These are phyloP conservation scores for Aspergillus intermedius DNA, from an alignment of 2,329 filamentous ascomycete genomes.

Conservation along the genomic window DNA sequence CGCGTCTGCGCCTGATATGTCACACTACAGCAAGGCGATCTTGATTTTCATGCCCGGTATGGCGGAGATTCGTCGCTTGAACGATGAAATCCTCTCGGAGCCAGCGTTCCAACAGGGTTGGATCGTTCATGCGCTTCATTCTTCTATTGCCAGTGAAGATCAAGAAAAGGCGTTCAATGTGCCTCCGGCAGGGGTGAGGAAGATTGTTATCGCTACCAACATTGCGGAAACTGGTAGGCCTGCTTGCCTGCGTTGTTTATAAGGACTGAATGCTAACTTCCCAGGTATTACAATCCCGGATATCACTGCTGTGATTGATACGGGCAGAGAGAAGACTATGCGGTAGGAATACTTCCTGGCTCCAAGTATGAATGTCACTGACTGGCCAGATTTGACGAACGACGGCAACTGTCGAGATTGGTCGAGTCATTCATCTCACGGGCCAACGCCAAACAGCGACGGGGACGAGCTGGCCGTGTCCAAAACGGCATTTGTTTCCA, in stretches of 20 bases:
- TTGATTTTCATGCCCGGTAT: constrained; percentile 94
- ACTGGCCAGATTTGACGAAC: constrained; percentile 69
- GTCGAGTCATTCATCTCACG: constrained; percentile 93
- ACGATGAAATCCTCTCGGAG: constrained; percentile 75
- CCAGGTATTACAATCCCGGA: constrained; percentile 84
- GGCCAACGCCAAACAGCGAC: constrained; percentile 90
- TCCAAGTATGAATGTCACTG: neutral
- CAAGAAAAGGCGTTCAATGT: constrained; percentile 88
- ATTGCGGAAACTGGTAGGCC: constrained; percentile 81
- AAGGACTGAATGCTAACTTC: constrained; percentile 2
- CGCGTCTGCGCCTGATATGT: constrained; percentile 60
- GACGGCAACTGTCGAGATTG: constrained; percentile 79
- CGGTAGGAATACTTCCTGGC: constrained; percentile 26
- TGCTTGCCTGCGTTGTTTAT: neutral
- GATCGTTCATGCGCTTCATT: constrained; percentile 86
- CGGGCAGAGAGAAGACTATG: constrained; percentile 96
- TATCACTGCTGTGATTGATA: constrained; percentile 93
- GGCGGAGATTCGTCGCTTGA: constrained; percentile 81
- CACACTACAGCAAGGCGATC: constrained; percentile 76
- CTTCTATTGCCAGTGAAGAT: constrained; percentile 90
- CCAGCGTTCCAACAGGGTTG: constrained; percentile 68
- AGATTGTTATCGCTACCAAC: constrained; percentile 95
- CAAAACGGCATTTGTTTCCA: constrained; percentile 95
- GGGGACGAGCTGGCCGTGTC: constrained; percentile 89
- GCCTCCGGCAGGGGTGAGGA: constrained; percentile 73